Evolutionary conservation across 192 early-diverging fungal genomes (phyloP).

Genomic region (Pilaira anomala): DNA sequence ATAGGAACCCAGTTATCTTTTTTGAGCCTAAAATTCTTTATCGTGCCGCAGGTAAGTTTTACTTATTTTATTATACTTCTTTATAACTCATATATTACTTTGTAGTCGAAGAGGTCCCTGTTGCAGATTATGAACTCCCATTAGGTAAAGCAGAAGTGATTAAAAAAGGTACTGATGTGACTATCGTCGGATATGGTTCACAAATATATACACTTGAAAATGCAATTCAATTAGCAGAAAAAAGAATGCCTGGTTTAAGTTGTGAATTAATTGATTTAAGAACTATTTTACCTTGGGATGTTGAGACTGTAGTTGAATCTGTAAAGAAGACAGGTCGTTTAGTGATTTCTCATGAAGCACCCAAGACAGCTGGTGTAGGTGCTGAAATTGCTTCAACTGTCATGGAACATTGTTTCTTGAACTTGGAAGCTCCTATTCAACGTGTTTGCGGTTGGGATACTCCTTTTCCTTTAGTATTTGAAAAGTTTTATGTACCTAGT

Average conservation of each 20-base stretch:
- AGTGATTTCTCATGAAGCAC: slow-evolving; percentile 92
- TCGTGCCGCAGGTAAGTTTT: slow-evolving; percentile 69
- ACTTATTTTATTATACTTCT: too few species aligned
- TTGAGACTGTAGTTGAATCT: slow-evolving; percentile 83
- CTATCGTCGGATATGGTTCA: slow-evolving; percentile 87
- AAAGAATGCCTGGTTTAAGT: slow-evolving; percentile 78
- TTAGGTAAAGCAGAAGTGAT: slow-evolving; percentile 90
- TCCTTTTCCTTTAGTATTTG: slow-evolving; percentile 91
- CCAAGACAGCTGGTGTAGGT: slow-evolving; percentile 84
- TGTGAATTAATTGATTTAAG: slow-evolving; percentile 93
- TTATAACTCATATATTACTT: neutral
- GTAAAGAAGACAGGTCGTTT: slow-evolving; percentile 93
- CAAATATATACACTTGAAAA: slow-evolving; percentile 93
- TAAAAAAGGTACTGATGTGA: slow-evolving; percentile 81
- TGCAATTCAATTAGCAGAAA: slow-evolving; percentile 83
- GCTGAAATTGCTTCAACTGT: slow-evolving; percentile 86
- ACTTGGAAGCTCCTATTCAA: slow-evolving; percentile 87
- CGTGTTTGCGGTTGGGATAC: slow-evolving; percentile 86
- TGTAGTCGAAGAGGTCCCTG: slow-evolving; percentile 87
- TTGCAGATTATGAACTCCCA: slow-evolving; percentile 87
- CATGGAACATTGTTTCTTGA: slow-evolving; percentile 89
- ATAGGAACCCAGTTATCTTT: slow-evolving; percentile 91
- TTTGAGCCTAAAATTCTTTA: slow-evolving; percentile 98
- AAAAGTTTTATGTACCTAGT: slow-evolving; percentile 91
- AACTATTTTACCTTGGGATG: slow-evolving; percentile 89